Evolutionary conservation across 2,329 filamentous ascomycete species (phyloP).

Genomic region (Xylaria sp.): DNA sequence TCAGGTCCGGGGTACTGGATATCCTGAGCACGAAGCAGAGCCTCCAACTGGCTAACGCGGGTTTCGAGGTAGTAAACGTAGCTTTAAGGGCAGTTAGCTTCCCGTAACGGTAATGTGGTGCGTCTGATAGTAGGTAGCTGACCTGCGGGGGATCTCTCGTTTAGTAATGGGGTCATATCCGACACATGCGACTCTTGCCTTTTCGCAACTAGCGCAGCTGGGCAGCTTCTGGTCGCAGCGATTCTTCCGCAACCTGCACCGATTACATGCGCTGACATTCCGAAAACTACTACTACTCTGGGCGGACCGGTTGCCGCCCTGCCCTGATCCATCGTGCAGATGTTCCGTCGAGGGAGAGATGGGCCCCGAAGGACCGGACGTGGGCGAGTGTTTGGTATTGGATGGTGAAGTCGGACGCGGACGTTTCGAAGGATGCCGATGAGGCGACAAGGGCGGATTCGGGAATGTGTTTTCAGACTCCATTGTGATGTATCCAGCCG

Average conservation of each 20-base stretch:
- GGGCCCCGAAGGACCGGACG: slow-evolving; percentile 37
- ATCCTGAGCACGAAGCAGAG: slow-evolving; percentile 61
- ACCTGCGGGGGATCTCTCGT: slow-evolving; percentile 87
- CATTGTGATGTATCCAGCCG: slow-evolving; percentile 5
- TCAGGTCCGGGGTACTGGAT: slow-evolving; percentile 68
- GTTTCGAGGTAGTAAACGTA: slow-evolving; percentile 96
- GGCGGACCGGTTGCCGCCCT: slow-evolving; percentile 41
- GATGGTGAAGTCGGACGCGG: slow-evolving; percentile 48
- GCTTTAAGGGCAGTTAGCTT: slow-evolving; percentile 39
- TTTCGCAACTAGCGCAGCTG: slow-evolving; percentile 85
- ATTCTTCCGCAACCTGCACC: slow-evolving; percentile 88
- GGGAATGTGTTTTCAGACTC: slow-evolving; percentile 38
- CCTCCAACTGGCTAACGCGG: slow-evolving; percentile 76
- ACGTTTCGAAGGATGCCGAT: slow-evolving; percentile 52
- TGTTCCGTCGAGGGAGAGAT: slow-evolving; percentile 31
- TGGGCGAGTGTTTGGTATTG: slow-evolving; percentile 38
- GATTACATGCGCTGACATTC: slow-evolving; percentile 91
- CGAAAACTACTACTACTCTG: slow-evolving; percentile 63
- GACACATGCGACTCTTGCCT: slow-evolving; percentile 85
- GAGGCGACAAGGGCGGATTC: slow-evolving; percentile 45
- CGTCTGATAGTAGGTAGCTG: slow-evolving; percentile 44
- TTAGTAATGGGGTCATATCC: slow-evolving; percentile 97
- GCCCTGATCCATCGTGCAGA: slow-evolving; percentile 29
- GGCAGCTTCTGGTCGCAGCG: slow-evolving; percentile 90
- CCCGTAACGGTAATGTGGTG: background rate